Conservation (phyloP, 2,329 filamentous ascomycete species). For the Grosmannia penicillata region DNA sequence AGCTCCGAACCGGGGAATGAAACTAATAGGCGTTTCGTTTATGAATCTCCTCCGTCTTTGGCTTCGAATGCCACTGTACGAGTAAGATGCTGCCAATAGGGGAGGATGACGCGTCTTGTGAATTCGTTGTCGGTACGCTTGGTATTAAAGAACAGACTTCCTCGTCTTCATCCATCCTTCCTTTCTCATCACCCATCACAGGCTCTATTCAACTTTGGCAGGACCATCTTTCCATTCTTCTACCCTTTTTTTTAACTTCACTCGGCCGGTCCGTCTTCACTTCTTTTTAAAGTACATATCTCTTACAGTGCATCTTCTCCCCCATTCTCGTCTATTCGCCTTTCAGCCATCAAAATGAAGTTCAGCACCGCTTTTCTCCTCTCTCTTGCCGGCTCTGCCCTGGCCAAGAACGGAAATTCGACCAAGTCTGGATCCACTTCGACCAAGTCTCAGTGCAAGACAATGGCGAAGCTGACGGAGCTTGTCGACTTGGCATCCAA, state of each 20-base stretch:
- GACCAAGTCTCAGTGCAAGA: constrained; percentile 18
- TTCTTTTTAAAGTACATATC: not conserved
- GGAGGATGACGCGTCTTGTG: not conserved
- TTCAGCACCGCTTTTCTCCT: constrained; percentile 9
- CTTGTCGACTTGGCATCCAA: constrained; percentile 20
- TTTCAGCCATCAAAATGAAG: not conserved
- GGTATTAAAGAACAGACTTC: not conserved
- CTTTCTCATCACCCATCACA: not conserved
- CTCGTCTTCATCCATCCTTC: not conserved
- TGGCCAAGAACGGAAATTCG: constrained; percentile 17
- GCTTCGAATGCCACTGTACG: not conserved
- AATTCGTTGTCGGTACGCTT: not conserved
- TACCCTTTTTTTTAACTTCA: not conserved
- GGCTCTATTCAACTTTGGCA: not conserved
- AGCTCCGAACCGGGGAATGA: not conserved
- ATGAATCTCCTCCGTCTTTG: not conserved
- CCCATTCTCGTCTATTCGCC: not conserved
- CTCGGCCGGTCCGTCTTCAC: not conserved
- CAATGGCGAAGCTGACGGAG: constrained; percentile 12
- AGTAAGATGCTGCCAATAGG: too few species aligned
- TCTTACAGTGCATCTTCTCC: not conserved
- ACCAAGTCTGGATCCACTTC: too few species aligned
- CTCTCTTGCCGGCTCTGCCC: constrained; percentile 9
- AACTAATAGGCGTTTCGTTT: not conserved
- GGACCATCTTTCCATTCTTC: not conserved